Evolutionary conservation across 2,329 filamentous ascomycete species (phyloP), one percentile per base, ranked within the genome.

Genomic region (Rhytidhysteron rufulum): DNA sequence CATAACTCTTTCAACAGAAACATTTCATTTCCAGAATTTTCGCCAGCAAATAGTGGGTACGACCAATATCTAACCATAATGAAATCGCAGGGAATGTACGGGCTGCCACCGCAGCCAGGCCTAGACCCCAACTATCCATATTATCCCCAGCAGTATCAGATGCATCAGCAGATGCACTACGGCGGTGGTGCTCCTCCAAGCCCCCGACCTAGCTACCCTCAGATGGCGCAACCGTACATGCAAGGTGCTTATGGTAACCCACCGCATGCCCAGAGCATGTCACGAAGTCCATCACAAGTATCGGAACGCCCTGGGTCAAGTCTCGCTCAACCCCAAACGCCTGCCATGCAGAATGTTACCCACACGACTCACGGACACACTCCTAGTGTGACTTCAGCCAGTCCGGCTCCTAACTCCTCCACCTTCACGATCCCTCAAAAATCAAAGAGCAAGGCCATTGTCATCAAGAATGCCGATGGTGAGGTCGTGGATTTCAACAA

Each of bases 401-500:
- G 74, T 43, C 78, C 83, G 24, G 78, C 75, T 18, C 74, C 80
- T 25, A 79, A 79, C 47, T 75, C 77, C 5, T 71, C 79, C 3
- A 77, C 80, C 50, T 82, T 83, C 46, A 76, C 83, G 45, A 79
- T 80, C 44, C 82, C 84, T 8, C 57, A 66, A 13, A 61, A 79
- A 74, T 54, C 71, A 36, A 87, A 85, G 73, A 88, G 80, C 65
- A 82, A 82, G 34, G 82, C 85, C 1, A 85, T 96, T 50, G 75
- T 82, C 35, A 95, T 96, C 73, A 94, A 88, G 74, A 87, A 88
- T 57, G 78, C 84, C 21, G 78, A 83, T 41, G 90, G 88, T 47
- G 88, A 93, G 60, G 79, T 82, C 21, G 72, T 96, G 53, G 74
- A 78, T 74, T 70, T 86, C 71, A 61, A 79, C 31, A 70, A 68